phyloP scores from a whole-genome alignment of 306 rosid genomes.

The Vigna reflexopilosa region DNA sequence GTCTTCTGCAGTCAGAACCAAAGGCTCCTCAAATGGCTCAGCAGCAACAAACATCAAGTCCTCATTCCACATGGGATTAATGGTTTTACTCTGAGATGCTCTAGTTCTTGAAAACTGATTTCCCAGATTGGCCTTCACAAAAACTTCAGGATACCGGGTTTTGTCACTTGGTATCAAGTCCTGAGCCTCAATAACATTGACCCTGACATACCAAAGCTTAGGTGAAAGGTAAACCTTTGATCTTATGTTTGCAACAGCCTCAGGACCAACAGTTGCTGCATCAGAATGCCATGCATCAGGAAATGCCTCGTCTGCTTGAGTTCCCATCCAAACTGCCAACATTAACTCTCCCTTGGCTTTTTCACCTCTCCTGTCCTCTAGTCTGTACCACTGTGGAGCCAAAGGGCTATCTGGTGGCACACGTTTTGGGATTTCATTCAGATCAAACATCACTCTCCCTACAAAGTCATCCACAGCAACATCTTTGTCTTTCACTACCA shows the following conservation, averaged over 20 bases:
- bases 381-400: constrained; percentile 89
- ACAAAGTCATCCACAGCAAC: constrained; percentile 66
- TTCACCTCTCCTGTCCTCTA: constrained; percentile 63
- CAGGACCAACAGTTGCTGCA: constrained; percentile 71
- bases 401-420: constrained; percentile 68
- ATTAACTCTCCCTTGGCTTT: constrained; percentile 78
- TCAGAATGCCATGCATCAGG: constrained; percentile 90
- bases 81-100: constrained; percentile 63
- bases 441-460: constrained; percentile 65
- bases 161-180: constrained; percentile 70
- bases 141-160: constrained; percentile 73
- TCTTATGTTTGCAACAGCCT: constrained; percentile 64
- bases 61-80: constrained; percentile 86
- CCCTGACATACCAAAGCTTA: constrained; percentile 89
- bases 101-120: constrained; percentile 65
- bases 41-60: constrained; percentile 81
- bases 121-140: constrained; percentile 65
- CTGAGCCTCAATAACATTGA: constrained; percentile 86
- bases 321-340: constrained; percentile 95
- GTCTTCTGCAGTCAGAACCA: constrained; percentile 71
- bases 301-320: constrained; percentile 92
- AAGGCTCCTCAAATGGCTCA: constrained; percentile 80
- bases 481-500: constrained; percentile 73
- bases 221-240: constrained; percentile 86
- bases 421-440: constrained; percentile 52